A percentile compares a stretch with the other conserved stretches of the same genome.
These are phyloP conservation scores for Candida cerambycidarum DNA, from an alignment of 805 yeast species.

Conservation along the genomic window DNA sequence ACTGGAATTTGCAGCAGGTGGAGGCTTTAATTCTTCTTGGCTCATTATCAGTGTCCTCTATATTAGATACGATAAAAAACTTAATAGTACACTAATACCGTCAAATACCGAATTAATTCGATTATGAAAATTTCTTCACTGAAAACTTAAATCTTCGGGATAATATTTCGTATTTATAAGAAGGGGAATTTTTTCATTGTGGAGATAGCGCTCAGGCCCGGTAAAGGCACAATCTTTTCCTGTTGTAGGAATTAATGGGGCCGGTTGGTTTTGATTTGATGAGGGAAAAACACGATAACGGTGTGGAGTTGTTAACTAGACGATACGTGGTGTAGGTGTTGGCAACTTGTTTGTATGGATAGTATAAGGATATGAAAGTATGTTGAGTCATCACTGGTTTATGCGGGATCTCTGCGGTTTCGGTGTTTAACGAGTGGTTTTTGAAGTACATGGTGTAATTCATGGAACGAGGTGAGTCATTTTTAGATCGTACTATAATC, in stretches of 20 bases:
- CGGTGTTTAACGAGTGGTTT: too few species aligned
- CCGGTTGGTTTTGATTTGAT: neutral
- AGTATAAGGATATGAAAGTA: too few species aligned
- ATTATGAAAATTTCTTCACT: neutral
- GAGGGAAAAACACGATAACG: too few species aligned
- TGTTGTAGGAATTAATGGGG: too few species aligned
- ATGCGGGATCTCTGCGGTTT: too few species aligned
- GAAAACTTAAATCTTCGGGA: neutral
- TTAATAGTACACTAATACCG: neutral
- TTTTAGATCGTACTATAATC: too few species aligned
- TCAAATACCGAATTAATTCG: neutral
- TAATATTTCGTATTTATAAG: neutral
- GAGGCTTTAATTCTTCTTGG: slow-evolving; percentile 3
- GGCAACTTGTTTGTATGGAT: too few species aligned
- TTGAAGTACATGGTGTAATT: too few species aligned
- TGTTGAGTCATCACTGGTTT: too few species aligned
- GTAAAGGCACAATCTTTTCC: neutral
- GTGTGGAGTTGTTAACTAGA: too few species aligned
- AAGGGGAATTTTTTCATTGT: neutral
- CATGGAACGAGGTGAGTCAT: too few species aligned
- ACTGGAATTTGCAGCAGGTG: slow-evolving; percentile 5
- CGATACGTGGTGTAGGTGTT: too few species aligned
- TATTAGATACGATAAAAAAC: neutral
- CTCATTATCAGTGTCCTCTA: neutral
- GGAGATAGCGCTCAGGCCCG: neutral